Evolutionary conservation across 257 asterid species (phyloP).

Genomic region (Solanum chilense): DNA sequence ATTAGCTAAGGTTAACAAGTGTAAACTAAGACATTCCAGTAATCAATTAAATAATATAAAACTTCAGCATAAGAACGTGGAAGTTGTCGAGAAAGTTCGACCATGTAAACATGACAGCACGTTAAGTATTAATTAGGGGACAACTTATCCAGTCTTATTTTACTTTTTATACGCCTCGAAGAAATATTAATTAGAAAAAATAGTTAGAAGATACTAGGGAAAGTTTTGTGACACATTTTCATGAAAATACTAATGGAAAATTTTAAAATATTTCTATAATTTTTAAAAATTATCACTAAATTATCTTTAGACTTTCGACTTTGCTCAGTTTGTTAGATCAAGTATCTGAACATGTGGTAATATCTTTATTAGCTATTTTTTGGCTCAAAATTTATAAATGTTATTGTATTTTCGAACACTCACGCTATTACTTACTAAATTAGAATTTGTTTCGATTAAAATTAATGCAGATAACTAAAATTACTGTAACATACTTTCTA

Average conservation of each 20-base stretch:
- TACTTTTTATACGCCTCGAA: neutral
- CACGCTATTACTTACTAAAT: too few species aligned
- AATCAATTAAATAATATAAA: too few species aligned
- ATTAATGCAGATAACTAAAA: neutral
- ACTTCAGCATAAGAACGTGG: neutral
- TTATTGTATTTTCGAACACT: too few species aligned
- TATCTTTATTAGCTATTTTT: neutral
- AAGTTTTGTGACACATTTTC: neutral
- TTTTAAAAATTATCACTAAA: neutral
- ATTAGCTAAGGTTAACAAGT: neutral
- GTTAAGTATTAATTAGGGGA: neutral
- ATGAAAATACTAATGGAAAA: neutral
- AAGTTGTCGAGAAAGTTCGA: neutral
- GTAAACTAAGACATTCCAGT: neutral
- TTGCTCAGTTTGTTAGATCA: neutral
- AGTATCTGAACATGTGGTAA: neutral
- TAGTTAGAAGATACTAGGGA: neutral
- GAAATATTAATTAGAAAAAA: neutral
- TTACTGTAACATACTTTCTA: neutral
- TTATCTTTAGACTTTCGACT: neutral
- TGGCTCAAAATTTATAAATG: neutral
- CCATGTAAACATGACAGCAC: neutral
- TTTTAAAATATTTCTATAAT: neutral
- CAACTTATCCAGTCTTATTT: neutral
- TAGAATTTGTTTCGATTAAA: neutral